Conservation (phyloP, 2,329 filamentous ascomycete species). For the Coniochaeta hoffmannii region DNA sequence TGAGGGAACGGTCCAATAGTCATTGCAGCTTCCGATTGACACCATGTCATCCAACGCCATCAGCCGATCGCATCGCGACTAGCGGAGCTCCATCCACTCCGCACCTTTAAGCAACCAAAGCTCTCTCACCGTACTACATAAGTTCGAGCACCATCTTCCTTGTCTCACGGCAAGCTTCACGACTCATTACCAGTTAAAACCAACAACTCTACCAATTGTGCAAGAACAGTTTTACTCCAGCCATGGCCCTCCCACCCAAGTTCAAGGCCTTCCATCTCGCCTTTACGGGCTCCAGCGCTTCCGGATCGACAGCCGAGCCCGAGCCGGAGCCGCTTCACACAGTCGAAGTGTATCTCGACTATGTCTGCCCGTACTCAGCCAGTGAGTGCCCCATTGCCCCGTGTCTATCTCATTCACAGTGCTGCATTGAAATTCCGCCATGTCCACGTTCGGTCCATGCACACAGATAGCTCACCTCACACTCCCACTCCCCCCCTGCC, state of each 20-base stretch:
- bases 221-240: background rate
- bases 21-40: background rate
- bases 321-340: constrained; percentile 45
- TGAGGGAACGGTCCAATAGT: background rate
- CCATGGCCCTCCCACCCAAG: constrained; percentile 70
- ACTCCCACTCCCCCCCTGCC: background rate
- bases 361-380: constrained; percentile 71
- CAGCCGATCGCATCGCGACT: background rate
- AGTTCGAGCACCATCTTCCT: background rate
- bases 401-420: background rate
- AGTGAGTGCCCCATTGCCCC: constrained; percentile 10
- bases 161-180: background rate
- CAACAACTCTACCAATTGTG: background rate
- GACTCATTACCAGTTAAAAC: background rate
- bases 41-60: constrained; percentile 1
- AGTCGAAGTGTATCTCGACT: constrained; percentile 71
- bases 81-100: background rate
- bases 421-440: background rate
- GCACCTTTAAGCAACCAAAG: background rate
- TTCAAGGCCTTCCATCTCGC: constrained; percentile 65
- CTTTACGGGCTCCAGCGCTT: constrained; percentile 28
- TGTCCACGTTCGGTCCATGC: too few relatives aligned
- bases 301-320: constrained; percentile 23
- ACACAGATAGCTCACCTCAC: background rate
- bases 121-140: too few relatives aligned